Percentiles rank a stretch among this genome's conserved stretches.
These are phyloP conservation scores for Vitis hybrid DNA, from an alignment of 177 flowering plant genomes.

Conservation along the genomic window DNA sequence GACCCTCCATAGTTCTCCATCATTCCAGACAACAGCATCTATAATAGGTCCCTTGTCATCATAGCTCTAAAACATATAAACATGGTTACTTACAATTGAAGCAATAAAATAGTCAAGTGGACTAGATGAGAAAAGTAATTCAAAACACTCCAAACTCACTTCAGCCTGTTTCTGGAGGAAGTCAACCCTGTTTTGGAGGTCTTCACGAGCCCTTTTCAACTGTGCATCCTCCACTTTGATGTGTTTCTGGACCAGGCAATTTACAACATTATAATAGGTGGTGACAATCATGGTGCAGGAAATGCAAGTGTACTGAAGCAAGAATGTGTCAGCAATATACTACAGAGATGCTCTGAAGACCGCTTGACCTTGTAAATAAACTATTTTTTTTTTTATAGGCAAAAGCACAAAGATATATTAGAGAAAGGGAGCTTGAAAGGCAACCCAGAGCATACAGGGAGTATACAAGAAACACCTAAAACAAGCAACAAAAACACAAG, in stretches of 20 bases:
- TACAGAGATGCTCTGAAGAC: neutral
- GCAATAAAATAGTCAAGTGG: neutral
- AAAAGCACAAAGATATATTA: no score
- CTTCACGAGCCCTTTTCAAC: conserved; percentile 72
- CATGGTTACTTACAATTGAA: neutral
- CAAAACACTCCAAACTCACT: conserved; percentile 37
- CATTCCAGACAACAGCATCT: conserved; percentile 99
- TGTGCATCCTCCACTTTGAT: conserved; percentile 57
- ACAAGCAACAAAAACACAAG: no score
- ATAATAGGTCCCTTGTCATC: conserved; percentile 94
- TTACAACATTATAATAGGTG: neutral
- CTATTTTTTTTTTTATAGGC: no score
- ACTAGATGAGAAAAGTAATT: neutral
- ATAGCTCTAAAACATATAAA: conserved; percentile 56
- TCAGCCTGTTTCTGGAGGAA: conserved; percentile 75
- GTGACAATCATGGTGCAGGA: neutral
- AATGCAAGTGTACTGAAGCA: neutral
- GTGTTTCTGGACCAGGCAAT: conserved; percentile 53
- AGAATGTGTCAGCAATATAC: neutral
- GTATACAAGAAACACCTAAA: no score
- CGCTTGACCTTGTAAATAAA: no score
- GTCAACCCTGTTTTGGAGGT: conserved; percentile 83
- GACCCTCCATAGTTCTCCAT: conserved; percentile 95
- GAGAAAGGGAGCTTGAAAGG: no score
- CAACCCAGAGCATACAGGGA: no score